phyloP scores from a whole-genome alignment of 768 basidiomycete species.

The Leucocoprinus sp. region DNA sequence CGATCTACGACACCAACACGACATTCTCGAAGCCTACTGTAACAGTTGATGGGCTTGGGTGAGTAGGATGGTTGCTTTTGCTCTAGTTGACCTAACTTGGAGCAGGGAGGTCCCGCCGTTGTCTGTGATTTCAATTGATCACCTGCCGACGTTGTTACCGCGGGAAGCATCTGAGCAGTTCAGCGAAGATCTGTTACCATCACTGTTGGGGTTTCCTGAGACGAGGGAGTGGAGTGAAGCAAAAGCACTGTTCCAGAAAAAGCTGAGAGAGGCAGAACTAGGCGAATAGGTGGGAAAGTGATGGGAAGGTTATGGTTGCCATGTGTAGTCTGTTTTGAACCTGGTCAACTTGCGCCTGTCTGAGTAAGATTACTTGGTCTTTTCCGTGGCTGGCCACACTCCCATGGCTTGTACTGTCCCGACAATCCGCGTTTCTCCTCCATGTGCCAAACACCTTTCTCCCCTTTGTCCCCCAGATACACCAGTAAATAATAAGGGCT shows the following conservation, averaged over 20 bases:
- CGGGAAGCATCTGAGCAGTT: constrained; percentile 97
- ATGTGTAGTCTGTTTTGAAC: constrained; percentile 9
- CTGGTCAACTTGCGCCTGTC: neutral
- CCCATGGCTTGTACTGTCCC: constrained; percentile 47
- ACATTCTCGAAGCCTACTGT: constrained; percentile 91
- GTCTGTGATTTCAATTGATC: constrained; percentile 92
- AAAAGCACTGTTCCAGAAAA: constrained; percentile 69
- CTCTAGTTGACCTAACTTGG: constrained; percentile 13
- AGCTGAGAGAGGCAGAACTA: constrained; percentile 35
- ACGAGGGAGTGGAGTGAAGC: constrained; percentile 86
- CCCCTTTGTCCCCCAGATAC: constrained; percentile 39
- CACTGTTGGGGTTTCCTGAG: constrained; percentile 72
- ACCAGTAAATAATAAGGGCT: constrained; percentile 36
- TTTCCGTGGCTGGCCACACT: constrained; percentile 25
- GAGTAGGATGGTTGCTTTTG: constrained; percentile 23
- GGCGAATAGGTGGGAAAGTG: constrained; percentile 11
- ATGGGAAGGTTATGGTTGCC: constrained; percentile 10
- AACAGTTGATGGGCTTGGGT: constrained; percentile 67
- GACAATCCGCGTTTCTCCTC: constrained; percentile 61
- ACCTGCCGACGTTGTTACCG: constrained; percentile 90
- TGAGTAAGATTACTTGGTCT: constrained; percentile 20
- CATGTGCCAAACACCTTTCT: constrained; percentile 39
- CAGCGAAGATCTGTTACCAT: constrained; percentile 78
- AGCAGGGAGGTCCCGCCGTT: constrained; percentile 56
- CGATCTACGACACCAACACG: constrained; percentile 90